Evolutionary conservation across 176 grass and related monocot species (phyloP).

Genomic region (Aegilops tauschii): DNA sequence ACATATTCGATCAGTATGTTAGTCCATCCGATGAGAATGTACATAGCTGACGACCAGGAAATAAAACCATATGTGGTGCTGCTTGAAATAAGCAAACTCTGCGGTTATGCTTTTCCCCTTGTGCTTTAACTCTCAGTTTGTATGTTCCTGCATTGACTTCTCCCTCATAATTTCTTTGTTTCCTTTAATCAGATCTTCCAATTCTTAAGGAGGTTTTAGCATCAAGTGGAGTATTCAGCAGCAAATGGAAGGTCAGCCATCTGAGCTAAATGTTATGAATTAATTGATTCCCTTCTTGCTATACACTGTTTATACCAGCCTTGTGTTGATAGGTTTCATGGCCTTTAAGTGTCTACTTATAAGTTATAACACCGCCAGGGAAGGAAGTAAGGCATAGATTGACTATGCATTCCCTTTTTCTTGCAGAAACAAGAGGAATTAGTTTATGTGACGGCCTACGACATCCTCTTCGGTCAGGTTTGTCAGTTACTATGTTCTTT

Average conservation of each 20-base stretch:
- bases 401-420: not conserved
- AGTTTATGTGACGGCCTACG: slow-evolving; percentile 70
- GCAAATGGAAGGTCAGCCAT: slow-evolving; percentile 82
- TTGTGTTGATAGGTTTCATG: not conserved
- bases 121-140: not conserved
- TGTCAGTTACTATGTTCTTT: slow-evolving; percentile 33
- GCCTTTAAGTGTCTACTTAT: not conserved
- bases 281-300: not conserved
- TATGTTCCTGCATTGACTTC: not conserved
- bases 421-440: slow-evolving; percentile 86
- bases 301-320: not conserved
- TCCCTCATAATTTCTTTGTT: slow-evolving; percentile 16
- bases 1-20: not conserved
- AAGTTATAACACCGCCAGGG: not conserved
- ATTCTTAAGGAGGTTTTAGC: slow-evolving; percentile 79
- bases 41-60: not conserved
- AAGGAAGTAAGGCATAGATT: not conserved
- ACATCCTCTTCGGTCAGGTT: slow-evolving; percentile 93
- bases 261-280: not conserved
- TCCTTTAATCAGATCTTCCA: slow-evolving; percentile 54
- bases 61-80: not conserved
- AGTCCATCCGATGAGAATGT: not conserved
- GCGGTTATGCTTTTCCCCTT: not conserved
- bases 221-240: slow-evolving; percentile 56
- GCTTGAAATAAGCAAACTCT: not conserved